phyloP scores from a whole-genome alignment of 2,329 filamentous ascomycete species.

The Ceratocystis albifundus region DNA sequence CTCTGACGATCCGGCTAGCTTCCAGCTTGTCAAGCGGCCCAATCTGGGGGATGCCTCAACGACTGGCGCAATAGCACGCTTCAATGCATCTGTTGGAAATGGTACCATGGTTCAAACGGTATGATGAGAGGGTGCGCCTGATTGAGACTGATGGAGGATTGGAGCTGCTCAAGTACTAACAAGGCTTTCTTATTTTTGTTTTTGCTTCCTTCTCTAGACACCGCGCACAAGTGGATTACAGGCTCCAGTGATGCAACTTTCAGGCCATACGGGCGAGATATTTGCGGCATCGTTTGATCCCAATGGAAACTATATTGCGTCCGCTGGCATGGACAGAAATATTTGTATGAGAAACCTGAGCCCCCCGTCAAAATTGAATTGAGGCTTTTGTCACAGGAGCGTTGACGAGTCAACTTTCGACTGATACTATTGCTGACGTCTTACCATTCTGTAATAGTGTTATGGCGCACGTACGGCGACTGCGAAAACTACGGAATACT shows the following conservation, averaged over 20 bases:
- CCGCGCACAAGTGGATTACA: constrained; percentile 72
- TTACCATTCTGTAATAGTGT: constrained; percentile 42
- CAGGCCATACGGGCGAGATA: constrained; percentile 71
- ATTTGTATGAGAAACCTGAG: constrained; percentile 50
- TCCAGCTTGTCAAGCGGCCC: constrained; percentile 81
- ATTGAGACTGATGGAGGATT: not conserved
- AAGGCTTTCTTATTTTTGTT: constrained; percentile 8
- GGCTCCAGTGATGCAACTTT: constrained; percentile 87
- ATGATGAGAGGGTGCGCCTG: constrained; percentile 24
- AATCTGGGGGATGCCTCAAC: constrained; percentile 45
- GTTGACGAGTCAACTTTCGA: too few relatives aligned
- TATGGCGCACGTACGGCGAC: constrained; percentile 86
- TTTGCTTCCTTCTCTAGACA: constrained; percentile 39
- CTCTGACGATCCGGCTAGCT: constrained; percentile 66
- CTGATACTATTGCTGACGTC: not conserved
- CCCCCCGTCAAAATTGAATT: too few relatives aligned
- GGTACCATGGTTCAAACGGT: constrained; percentile 42
- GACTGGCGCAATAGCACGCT: constrained; percentile 38
- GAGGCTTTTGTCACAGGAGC: not conserved
- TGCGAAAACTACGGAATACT: constrained; percentile 91
- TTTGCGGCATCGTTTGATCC: constrained; percentile 86
- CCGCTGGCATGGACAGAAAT: constrained; percentile 85
- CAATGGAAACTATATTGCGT: constrained; percentile 78
- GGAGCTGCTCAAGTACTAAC: not conserved
- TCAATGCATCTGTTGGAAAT: constrained; percentile 39